Conservation (phyloP, 495 filamentous ascomycete genomes). For the Haplographium delicatum region DNA sequence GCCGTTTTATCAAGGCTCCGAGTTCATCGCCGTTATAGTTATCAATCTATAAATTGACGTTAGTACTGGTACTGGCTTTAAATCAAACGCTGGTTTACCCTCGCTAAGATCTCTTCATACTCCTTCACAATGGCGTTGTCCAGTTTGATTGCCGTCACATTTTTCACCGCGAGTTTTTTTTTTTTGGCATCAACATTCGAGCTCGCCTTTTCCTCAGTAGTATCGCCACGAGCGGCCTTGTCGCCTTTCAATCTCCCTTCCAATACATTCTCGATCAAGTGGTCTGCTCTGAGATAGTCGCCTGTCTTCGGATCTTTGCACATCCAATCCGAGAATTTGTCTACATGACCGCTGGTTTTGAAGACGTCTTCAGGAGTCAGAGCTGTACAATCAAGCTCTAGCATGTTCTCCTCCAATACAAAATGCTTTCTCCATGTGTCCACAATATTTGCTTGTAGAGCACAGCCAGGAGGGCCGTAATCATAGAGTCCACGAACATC, state of each 20-base stretch:
- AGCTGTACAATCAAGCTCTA: constrained; percentile 79
- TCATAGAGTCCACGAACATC: constrained; percentile 79
- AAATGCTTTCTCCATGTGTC: constrained; percentile 91
- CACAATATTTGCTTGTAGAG: constrained; percentile 76
- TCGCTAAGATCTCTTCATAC: constrained; percentile 63
- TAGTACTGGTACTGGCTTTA: too few species aligned
- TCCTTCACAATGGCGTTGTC: constrained; percentile 58
- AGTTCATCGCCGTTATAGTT: constrained; percentile 67
- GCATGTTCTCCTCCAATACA: constrained; percentile 81
- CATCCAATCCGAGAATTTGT: constrained; percentile 98
- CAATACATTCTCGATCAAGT: constrained; percentile 90
- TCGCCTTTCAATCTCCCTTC: constrained; percentile 67
- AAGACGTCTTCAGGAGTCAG: constrained; percentile 82
- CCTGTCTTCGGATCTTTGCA: constrained; percentile 96
- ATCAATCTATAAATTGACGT: constrained; percentile 47
- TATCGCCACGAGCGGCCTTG: constrained; percentile 46
- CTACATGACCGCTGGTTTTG: constrained; percentile 92
- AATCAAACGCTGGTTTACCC: too few species aligned
- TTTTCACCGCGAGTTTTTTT: constrained; percentile 49
- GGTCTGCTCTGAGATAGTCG: constrained; percentile 90
- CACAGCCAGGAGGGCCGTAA: constrained; percentile 68
- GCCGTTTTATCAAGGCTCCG: constrained; percentile 60
- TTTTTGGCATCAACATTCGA: constrained; percentile 46
- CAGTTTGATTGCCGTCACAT: constrained; percentile 50
- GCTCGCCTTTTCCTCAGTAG: constrained; percentile 55